Percentiles rank a stretch among this genome's conserved stretches.
Conservation (phyloP, 1,284 basidiomycete genomes). For the Golubevia sp. region DNA sequence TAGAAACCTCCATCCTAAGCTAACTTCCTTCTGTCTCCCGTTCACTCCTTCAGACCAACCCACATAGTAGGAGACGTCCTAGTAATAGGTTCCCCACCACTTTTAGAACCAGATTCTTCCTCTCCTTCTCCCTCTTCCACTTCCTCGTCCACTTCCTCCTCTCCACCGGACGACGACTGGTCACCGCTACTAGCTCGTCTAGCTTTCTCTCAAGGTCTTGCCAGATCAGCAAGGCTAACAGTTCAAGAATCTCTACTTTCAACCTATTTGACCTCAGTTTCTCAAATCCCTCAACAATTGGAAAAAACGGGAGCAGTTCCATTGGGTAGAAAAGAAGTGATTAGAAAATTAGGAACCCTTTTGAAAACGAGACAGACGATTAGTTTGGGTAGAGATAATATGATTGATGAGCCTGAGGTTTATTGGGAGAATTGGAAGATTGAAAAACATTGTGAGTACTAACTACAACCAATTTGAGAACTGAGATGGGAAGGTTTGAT, state of each 20-base stretch:
- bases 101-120: conserved; percentile 9
- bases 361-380: conserved; percentile 43
- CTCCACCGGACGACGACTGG: conserved; percentile 26
- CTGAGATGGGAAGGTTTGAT: background rate
- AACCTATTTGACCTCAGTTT: conserved; percentile 32
- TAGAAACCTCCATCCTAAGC: no score
- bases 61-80: conserved; percentile 54
- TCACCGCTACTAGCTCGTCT: conserved; percentile 41
- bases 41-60: conserved; percentile 10
- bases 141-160: background rate
- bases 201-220: conserved; percentile 53
- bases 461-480: background rate
- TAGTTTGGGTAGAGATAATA: conserved; percentile 51
- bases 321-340: conserved; percentile 42
- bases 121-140: background rate
- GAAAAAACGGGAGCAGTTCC: conserved; percentile 44
- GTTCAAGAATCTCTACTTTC: conserved; percentile 45
- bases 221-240: conserved; percentile 51
- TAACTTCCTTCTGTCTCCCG: background rate
- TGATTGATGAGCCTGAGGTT: conserved; percentile 56
- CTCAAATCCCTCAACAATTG: conserved; percentile 36
- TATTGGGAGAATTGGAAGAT: conserved; percentile 56
- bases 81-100: conserved; percentile 42
- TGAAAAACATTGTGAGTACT: conserved; percentile 15
- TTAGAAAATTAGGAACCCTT: conserved; percentile 53